Percentiles rank a stretch among this genome's conserved stretches.
These are phyloP conservation scores for Hypoxylon rickii DNA, from an alignment of 495 filamentous ascomycete genomes.

Conservation along the genomic window DNA sequence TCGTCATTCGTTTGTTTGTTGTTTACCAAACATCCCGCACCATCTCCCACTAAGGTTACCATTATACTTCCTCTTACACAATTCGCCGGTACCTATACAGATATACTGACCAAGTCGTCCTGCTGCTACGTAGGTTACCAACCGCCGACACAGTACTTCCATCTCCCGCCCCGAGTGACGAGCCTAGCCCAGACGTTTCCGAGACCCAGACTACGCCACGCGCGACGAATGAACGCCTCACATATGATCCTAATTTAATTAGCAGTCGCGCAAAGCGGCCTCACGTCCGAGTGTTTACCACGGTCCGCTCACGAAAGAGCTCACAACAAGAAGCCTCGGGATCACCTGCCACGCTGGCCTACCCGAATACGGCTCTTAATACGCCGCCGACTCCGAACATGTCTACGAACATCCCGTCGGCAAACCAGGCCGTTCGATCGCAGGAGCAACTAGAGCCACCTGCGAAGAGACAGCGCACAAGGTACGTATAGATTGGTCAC, in stretches of 20 bases:
- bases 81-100: background rate
- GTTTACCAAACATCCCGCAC: too few species aligned
- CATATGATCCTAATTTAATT: conserved; percentile 18
- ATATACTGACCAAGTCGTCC: conserved; percentile 25
- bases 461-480: conserved; percentile 32
- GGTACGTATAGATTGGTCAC: conserved; percentile 27
- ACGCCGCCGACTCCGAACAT: conserved; percentile 28
- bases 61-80: too few species aligned
- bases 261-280: background rate
- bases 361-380: conserved; percentile 23
- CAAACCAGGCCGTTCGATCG: too few species aligned
- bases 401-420: too few species aligned
- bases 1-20: too few species aligned
- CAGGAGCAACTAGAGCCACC: conserved; percentile 9
- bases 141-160: conserved; percentile 46
- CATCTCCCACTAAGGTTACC: too few species aligned
- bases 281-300: conserved; percentile 9
- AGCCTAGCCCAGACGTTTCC: conserved; percentile 48
- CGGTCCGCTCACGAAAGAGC: conserved; percentile 12
- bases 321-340: conserved; percentile 5
- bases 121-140: conserved; percentile 10
- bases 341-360: conserved; percentile 6
- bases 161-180: conserved; percentile 62
- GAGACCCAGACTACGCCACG: conserved; percentile 34
- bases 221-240: conserved; percentile 39